Conservation (phyloP, 2,329 filamentous ascomycete species). For the Fusarium lyarnte region DNA sequence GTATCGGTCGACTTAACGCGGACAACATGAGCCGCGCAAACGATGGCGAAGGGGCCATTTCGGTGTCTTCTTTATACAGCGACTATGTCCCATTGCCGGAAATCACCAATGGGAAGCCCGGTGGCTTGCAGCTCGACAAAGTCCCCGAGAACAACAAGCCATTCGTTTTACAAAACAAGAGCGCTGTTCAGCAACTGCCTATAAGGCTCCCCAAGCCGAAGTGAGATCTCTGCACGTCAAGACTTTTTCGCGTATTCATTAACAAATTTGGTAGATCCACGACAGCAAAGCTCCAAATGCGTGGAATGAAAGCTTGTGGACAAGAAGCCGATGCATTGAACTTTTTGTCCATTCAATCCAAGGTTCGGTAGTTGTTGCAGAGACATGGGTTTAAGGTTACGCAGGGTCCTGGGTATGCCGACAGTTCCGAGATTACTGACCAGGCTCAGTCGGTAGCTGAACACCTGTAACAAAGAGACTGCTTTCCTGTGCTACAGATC, state of each 20-base stretch:
- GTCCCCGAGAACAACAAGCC: neutral
- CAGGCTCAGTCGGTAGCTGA: neutral
- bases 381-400: neutral
- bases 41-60: no score
- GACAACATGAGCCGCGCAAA: no score
- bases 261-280: accelerated
- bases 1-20: neutral
- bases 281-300: accelerated
- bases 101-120: neutral
- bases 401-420: neutral
- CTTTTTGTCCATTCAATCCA: accelerated
- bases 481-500: accelerated
- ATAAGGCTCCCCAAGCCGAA: accelerated
- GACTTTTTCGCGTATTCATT: accelerated
- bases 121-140: neutral
- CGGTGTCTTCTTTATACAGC: neutral
- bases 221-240: neutral
- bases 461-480: accelerated
- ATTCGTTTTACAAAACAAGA: neutral
- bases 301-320: neutral
- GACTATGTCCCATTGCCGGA: accelerated
- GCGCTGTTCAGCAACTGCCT: neutral
- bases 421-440: neutral
- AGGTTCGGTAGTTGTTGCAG: neutral
- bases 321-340: neutral